Percentiles rank a stretch among this genome's conserved stretches.
phyloP scores from a whole-genome alignment of 768 basidiomycete genomes.

The Podaxis rugospora region DNA sequence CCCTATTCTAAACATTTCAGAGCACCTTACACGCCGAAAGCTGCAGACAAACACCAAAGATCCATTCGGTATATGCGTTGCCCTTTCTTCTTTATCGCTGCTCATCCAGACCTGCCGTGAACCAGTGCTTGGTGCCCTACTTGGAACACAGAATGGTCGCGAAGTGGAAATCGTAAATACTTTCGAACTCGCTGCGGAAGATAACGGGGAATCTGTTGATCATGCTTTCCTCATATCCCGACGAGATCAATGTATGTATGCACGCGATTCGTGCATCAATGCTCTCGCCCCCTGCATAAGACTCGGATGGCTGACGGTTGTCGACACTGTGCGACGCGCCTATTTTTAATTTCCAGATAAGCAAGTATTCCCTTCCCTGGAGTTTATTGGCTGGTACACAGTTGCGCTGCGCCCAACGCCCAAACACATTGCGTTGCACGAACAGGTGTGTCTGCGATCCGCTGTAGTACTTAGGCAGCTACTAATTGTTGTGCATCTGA shows the following conservation, averaged over 20 bases:
- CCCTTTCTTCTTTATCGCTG: conserved; percentile 1
- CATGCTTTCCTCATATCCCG: conserved; percentile 78
- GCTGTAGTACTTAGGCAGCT: neutral
- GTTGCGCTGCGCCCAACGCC: conserved; percentile 70
- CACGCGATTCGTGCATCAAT: neutral
- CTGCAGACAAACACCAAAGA: conserved; percentile 58
- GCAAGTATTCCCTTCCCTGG: conserved; percentile 96
- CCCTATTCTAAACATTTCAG: conserved; percentile 94
- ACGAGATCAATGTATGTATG: conserved; percentile 73
- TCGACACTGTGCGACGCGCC: neutral
- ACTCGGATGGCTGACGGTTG: conserved; percentile 9
- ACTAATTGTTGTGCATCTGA: neutral
- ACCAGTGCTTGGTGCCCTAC: conserved; percentile 85
- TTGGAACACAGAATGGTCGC: conserved; percentile 91
- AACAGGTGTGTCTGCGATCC: conserved; percentile 53
- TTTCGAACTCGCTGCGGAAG: conserved; percentile 80
- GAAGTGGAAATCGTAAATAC: conserved; percentile 97
- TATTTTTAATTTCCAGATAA: conserved; percentile 58
- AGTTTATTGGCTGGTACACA: conserved; percentile 98
- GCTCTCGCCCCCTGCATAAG: neutral
- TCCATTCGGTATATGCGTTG: conserved; percentile 56
- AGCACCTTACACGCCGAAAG: conserved; percentile 84
- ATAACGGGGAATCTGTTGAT: conserved; percentile 60
- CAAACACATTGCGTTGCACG: conserved; percentile 79
- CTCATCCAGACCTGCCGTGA: conserved; percentile 2